phyloP scores from a whole-genome alignment of 192 early-diverging fungal genomes.

The Phycomyces blakesleeanus region DNA sequence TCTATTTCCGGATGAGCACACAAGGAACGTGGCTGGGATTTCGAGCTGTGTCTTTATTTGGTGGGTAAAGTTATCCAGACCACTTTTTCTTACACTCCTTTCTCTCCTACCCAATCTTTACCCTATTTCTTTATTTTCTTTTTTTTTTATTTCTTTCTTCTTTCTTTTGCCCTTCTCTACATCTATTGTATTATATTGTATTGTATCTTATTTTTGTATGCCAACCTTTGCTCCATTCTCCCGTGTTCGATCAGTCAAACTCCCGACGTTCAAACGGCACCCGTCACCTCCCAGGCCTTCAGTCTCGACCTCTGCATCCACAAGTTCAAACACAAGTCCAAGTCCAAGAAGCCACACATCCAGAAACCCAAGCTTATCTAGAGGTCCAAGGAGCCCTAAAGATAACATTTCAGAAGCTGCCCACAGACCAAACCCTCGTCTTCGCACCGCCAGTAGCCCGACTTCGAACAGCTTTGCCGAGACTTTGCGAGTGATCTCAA shows the following conservation, averaged over 20 bases:
- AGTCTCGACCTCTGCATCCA: not conserved
- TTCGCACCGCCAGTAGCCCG: not conserved
- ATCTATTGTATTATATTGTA: too few relatives aligned
- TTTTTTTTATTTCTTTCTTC: too few relatives aligned
- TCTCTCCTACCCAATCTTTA: slow-evolving; percentile 4
- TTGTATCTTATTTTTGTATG: slow-evolving; percentile 8
- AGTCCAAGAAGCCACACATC: too few relatives aligned
- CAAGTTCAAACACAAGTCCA: too few relatives aligned
- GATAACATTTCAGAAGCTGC: not conserved
- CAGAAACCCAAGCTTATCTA: too few relatives aligned
- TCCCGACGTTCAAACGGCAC: not conserved
- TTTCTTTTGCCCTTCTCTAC: too few relatives aligned
- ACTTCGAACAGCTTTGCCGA: slow-evolving; percentile 20
- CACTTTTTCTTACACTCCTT: not conserved
- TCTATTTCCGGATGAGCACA: not conserved
- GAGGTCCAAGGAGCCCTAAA: too few relatives aligned
- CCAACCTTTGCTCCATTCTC: slow-evolving; percentile 15
- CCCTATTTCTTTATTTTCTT: too few relatives aligned
- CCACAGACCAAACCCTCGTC: not conserved
- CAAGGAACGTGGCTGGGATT: slow-evolving; percentile 9
- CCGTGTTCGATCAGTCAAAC: slow-evolving; percentile 16
- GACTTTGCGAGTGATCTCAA: slow-evolving; percentile 22
- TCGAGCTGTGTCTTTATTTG: slow-evolving; percentile 17
- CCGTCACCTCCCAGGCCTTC: not conserved
- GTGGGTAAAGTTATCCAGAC: slow-evolving; percentile 4